These are phyloP conservation scores for Penicillium sp. DNA, from an alignment of 2,329 filamentous ascomycete genomes.

Conservation along the genomic window DNA sequence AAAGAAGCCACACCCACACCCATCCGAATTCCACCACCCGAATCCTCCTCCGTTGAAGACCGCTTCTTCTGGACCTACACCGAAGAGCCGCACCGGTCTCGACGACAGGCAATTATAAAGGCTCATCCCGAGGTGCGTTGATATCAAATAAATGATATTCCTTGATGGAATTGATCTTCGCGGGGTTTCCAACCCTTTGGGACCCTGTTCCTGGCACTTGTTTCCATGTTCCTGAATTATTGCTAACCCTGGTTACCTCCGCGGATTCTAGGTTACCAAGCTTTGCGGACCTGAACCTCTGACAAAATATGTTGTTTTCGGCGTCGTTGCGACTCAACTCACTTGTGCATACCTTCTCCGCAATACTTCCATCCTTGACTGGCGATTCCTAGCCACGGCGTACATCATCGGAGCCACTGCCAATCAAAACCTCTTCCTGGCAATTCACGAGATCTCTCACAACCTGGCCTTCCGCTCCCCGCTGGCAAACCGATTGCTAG, in stretches of 20 bases:
- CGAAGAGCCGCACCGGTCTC: conserved; percentile 91
- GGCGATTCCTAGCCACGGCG: conserved; percentile 81
- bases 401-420: conserved; percentile 93
- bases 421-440: conserved; percentile 98
- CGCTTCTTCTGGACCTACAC: conserved; percentile 99
- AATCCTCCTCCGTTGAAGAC: conserved; percentile 46
- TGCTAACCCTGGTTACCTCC: conserved; percentile 15
- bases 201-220: conserved; percentile 6
- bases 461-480: conserved; percentile 90
- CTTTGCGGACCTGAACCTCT: conserved; percentile 94
- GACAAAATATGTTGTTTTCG: conserved; percentile 88
- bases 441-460: conserved; percentile 98
- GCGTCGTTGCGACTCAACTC: conserved; percentile 82
- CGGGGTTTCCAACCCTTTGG: background rate
- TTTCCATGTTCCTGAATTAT: conserved; percentile 7
- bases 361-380: conserved; percentile 77
- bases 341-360: conserved; percentile 76
- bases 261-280: conserved; percentile 78
- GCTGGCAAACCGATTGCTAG: conserved; percentile 79
- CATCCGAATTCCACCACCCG: conserved; percentile 35
- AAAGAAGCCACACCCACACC: conserved; percentile 24
- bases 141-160: background rate
- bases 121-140: conserved; percentile 83
- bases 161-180: background rate
- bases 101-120: conserved; percentile 94